phyloP scores from a whole-genome alignment of 2,329 filamentous ascomycete genomes.

The Sporothrix mexicana region DNA sequence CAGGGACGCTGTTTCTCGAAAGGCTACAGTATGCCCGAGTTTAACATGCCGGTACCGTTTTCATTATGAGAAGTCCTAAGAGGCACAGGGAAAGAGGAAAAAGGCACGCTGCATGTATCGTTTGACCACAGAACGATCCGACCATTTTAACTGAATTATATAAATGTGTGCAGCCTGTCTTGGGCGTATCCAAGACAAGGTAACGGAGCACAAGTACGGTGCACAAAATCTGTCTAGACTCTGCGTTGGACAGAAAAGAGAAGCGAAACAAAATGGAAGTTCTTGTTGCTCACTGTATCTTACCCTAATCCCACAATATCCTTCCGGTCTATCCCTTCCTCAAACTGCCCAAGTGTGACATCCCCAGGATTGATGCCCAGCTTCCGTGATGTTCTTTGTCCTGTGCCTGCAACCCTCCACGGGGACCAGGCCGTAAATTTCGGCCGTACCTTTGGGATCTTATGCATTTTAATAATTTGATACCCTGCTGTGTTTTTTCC shows the following conservation, averaged over 20 bases:
- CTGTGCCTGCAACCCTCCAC: background rate
- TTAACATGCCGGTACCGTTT: background rate
- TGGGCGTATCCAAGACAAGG: background rate
- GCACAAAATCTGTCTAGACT: background rate
- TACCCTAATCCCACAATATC: background rate
- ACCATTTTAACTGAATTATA: too few relatives aligned
- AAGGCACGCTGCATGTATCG: conserved; percentile 16
- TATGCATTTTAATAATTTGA: background rate
- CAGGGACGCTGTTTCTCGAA: background rate
- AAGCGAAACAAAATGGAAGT: background rate
- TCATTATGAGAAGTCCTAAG: background rate
- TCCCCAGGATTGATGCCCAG: background rate
- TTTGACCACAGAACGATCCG: background rate
- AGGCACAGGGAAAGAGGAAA: background rate
- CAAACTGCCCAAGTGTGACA: background rate
- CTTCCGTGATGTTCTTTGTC: background rate
- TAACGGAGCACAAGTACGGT: background rate
- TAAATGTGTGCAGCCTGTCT: background rate
- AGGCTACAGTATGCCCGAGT: background rate
- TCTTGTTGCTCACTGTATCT: background rate
- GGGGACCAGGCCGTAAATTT: background rate
- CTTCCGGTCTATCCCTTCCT: background rate
- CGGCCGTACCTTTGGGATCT: conserved; percentile 3
- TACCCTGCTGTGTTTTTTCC: background rate
- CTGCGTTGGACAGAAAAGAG: background rate